These are phyloP conservation scores for Penicillium expansum DNA, from an alignment of 2,329 filamentous ascomycete species.

Conservation along the genomic window DNA sequence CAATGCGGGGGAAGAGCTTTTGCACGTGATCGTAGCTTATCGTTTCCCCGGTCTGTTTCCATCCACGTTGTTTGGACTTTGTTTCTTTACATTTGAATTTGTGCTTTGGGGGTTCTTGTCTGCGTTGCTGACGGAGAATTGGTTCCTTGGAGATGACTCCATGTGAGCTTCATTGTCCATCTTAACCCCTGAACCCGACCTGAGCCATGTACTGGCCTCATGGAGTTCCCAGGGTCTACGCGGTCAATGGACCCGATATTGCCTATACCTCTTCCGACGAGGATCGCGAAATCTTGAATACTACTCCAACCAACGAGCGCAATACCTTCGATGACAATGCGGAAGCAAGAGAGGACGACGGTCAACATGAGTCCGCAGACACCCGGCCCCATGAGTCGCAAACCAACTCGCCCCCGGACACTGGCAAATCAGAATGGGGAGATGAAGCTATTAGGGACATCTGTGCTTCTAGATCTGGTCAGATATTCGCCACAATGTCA, in stretches of 20 bases:
- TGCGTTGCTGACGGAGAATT: constrained; percentile 2
- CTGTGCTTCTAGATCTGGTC: constrained; percentile 73
- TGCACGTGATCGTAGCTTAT: constrained; percentile 27
- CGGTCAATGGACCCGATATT: constrained; percentile 46
- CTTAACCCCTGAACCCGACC: constrained; percentile 27
- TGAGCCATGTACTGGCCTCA: constrained; percentile 52
- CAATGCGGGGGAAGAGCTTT: constrained; percentile 24
- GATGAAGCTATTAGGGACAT: constrained; percentile 71
- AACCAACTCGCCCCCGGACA: constrained; percentile 24
- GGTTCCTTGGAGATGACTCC: constrained; percentile 37
- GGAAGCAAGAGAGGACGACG: constrained; percentile 3
- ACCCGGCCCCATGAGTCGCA: constrained; percentile 4
- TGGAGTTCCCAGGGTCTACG: constrained; percentile 50
- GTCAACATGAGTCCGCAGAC: background rate
- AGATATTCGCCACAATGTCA: constrained; percentile 85
- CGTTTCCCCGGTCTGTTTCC: constrained; percentile 8
- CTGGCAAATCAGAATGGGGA: constrained; percentile 40
- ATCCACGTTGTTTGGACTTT: constrained; percentile 1
- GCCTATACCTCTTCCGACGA: constrained; percentile 29
- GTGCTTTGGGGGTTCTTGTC: background rate
- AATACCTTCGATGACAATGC: constrained; percentile 28
- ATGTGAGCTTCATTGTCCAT: constrained; percentile 33
- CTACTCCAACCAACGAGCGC: constrained; percentile 20
- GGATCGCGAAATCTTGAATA: constrained; percentile 18
- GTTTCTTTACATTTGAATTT: background rate